Evolutionary conservation across 2,329 filamentous ascomycete genomes (phyloP).

Genomic region (Penicillium verrucosum): DNA sequence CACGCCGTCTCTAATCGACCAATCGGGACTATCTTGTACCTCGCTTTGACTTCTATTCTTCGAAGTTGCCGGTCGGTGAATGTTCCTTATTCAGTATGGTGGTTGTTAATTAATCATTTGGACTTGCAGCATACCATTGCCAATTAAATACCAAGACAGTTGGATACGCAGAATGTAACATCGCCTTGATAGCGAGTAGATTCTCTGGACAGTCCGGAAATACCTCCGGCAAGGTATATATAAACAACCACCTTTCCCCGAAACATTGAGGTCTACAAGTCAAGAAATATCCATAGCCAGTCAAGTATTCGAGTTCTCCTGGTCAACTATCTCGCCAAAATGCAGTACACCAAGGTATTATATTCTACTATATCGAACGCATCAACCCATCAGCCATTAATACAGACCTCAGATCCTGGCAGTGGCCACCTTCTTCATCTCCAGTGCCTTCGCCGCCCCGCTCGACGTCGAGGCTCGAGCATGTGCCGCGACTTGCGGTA

Average conservation of each 20-base stretch:
- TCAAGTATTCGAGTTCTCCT: background rate
- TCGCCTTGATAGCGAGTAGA: background rate
- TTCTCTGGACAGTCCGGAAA: background rate
- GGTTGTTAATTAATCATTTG: background rate
- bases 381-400: background rate
- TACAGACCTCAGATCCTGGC: constrained; percentile 13
- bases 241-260: background rate
- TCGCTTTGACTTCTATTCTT: background rate
- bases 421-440: constrained; percentile 22
- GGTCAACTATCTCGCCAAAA: constrained; percentile 11
- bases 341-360: constrained; percentile 27
- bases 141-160: background rate
- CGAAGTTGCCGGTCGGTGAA: constrained; percentile 14
- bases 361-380: background rate
- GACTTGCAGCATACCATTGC: background rate
- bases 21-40: constrained; percentile 7
- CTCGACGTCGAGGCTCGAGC: constrained; percentile 38
- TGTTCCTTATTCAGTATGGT: constrained; percentile 14
- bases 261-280: background rate
- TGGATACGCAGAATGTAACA: constrained; percentile 16
- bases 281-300: background rate
- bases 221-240: background rate
- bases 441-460: constrained; percentile 27
- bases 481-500: constrained; percentile 54
- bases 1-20: constrained; percentile 10